Evolutionary conservation across 1,284 basidiomycete species (phyloP), one percentile per base, ranked within the genome.

Genomic region (Leccinum olivaceoglutinosum): DNA sequence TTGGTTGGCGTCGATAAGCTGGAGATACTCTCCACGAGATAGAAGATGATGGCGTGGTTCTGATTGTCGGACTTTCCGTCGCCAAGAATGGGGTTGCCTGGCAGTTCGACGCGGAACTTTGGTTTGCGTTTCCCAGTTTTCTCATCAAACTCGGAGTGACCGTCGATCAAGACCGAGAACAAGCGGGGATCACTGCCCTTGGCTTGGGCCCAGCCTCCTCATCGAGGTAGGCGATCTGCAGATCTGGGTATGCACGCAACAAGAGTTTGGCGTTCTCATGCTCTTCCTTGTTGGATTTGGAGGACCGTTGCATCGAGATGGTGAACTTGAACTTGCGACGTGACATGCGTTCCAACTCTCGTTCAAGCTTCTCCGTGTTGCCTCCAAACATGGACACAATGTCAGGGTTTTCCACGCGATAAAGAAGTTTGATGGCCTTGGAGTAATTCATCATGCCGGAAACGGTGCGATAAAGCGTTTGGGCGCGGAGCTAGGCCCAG

Each of bases 371-470:
- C 74, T 99, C 97, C 12, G 96, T 98, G 80, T 97, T 98, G 41
- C 96, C 96, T 59, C 93, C 94, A 77, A 98, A 98, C 63, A 89
- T 85, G 77, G 98, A 94, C 1, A 99, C 96, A 61, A 98, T 91
- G 76, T 97, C 94, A n/a, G 97, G 97, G 78, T 98, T 99, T 79
- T 99, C 96, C 66, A 99, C 96, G 64, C 96, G 94, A 79, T 99
- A 99, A 39, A 99, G 86, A 38, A 99, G 85, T 79, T 99, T 99
- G 87, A 99, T 97, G 18, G 96, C 96, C 81, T 99, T 99, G 71
- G 93, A 92, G 80, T 99, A 99, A 82, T 99, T 99, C 97, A 99
- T 99, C 91, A 99, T 98, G 63, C 97, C 97, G n/a, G 97, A 99
- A n/a, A 99, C 95, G 14, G 97, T 99, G 68, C 97, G 92, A 79